Percentiles rank a stretch among this genome's conserved stretches.
Evolutionary conservation across 1,284 basidiomycete genomes (phyloP).

Genomic region (Chiua sp.): DNA sequence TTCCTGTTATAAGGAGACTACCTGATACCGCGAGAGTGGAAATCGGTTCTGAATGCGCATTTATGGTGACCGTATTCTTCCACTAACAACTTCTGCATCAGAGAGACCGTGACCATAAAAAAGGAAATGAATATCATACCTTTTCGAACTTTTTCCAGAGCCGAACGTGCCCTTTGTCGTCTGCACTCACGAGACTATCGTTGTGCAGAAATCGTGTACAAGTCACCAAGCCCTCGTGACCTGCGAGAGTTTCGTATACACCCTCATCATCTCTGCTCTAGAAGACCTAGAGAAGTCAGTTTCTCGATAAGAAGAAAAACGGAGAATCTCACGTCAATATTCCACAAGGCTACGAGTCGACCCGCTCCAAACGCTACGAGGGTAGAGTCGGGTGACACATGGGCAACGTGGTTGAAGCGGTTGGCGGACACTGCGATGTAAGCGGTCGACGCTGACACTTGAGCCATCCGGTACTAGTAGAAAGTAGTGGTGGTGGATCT

Average conservation of each 20-base stretch:
- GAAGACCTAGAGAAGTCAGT: conserved; percentile 8
- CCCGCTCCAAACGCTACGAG: conserved; percentile 81
- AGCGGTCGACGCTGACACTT: conserved; percentile 37
- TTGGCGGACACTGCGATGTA: conserved; percentile 86
- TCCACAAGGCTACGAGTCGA: conserved; percentile 82
- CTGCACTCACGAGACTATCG: conserved; percentile 66
- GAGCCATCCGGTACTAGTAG: conserved; percentile 13
- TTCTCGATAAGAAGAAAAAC: neutral
- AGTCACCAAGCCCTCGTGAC: conserved; percentile 79
- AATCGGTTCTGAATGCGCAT: conserved; percentile 74
- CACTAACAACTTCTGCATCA: conserved; percentile 52
- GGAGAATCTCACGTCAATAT: conserved; percentile 53
- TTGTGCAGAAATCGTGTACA: conserved; percentile 68
- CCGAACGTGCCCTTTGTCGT: conserved; percentile 69
- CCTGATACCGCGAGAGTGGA: conserved; percentile 61
- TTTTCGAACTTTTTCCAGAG: conserved; percentile 55
- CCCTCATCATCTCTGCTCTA: conserved; percentile 59
- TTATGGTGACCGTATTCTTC: conserved; percentile 44
- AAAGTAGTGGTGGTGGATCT: neutral
- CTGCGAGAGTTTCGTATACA: conserved; percentile 71
- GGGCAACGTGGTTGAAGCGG: conserved; percentile 70
- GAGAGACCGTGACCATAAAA: conserved; percentile 24
- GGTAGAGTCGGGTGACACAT: conserved; percentile 53
- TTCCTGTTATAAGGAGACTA: conserved; percentile 69
- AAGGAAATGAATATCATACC: conserved; percentile 30